These are phyloP conservation scores for Huntiella omanensis DNA, from an alignment of 2,329 filamentous ascomycete genomes.

Conservation along the genomic window DNA sequence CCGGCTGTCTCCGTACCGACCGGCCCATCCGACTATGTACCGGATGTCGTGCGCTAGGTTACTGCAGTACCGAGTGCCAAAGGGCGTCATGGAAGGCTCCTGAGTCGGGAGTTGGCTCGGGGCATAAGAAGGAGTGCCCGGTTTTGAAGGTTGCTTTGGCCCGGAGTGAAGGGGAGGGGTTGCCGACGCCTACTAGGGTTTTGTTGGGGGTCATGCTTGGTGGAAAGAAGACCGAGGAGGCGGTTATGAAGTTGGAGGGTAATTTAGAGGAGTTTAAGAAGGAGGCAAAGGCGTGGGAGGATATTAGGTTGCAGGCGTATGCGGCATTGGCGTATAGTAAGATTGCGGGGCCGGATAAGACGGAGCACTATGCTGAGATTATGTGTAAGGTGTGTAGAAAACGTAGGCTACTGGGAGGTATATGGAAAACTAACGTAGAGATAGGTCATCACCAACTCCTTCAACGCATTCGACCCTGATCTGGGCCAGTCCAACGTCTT, in stretches of 20 bases:
- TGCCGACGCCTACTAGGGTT: constrained; percentile 37
- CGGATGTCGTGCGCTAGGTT: constrained; percentile 32
- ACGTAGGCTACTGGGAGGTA: background rate
- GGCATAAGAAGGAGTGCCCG: constrained; percentile 36
- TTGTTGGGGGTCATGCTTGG: constrained; percentile 31
- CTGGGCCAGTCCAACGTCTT: constrained; percentile 34
- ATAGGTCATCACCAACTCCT: constrained; percentile 43
- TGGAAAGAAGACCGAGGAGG: constrained; percentile 18
- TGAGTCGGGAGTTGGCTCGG: constrained; percentile 6
- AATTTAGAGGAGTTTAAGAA: constrained; percentile 24
- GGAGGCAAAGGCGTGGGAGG: constrained; percentile 22
- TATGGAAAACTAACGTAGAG: background rate
- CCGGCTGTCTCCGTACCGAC: constrained; percentile 25
- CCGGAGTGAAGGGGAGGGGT: constrained; percentile 15
- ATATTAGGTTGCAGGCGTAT: constrained; percentile 30
- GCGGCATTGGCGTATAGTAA: constrained; percentile 26
- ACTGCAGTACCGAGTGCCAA: constrained; percentile 38
- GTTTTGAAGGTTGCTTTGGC: constrained; percentile 23
- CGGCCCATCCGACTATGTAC: constrained; percentile 25
- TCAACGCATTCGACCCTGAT: constrained; percentile 36
- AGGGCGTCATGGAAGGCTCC: constrained; percentile 28
- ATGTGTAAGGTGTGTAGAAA: constrained; percentile 30
- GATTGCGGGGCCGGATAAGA: constrained; percentile 18
- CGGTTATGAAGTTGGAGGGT: constrained; percentile 25
- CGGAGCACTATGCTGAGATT: constrained; percentile 25